These are phyloP conservation scores for Phytophthora rubi DNA, from an alignment of 352 stramenopile genomes.

Conservation along the genomic window DNA sequence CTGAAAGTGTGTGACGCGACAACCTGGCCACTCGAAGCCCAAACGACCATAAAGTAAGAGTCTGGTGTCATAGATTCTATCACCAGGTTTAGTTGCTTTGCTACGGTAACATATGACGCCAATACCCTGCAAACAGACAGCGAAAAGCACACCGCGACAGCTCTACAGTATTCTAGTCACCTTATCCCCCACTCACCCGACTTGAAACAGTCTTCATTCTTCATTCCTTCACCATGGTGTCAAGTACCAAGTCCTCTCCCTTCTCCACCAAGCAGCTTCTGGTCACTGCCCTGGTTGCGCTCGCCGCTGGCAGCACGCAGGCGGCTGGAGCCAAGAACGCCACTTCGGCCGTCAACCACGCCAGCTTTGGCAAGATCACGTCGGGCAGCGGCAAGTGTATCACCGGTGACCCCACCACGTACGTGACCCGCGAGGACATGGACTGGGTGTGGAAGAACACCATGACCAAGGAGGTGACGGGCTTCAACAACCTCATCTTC, in stretches of 20 bases:
- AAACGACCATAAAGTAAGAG: neutral
- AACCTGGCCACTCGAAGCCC: neutral
- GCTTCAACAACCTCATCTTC: slow-evolving; percentile 38
- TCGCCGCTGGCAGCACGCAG: neutral
- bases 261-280: neutral
- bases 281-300: neutral
- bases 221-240: neutral
- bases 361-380: slow-evolving; percentile 17
- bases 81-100: too few relatives aligned
- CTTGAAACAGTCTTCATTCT: neutral
- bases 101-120: too few relatives aligned
- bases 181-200: neutral
- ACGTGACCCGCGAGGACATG: slow-evolving; percentile 5
- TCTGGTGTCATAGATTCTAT: too few relatives aligned
- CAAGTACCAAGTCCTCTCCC: neutral
- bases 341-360: neutral
- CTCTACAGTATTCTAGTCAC: neutral
- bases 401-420: slow-evolving; percentile 9
- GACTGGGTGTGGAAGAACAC: slow-evolving; percentile 25
- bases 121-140: neutral
- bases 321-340: neutral
- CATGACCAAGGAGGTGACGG: slow-evolving; percentile 19
- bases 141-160: neutral
- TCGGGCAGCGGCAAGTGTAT: slow-evolving; percentile 5
- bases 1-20: neutral